Conservation (phyloP, 345 rosid species). For the Aquilaria malaccensis region DNA sequence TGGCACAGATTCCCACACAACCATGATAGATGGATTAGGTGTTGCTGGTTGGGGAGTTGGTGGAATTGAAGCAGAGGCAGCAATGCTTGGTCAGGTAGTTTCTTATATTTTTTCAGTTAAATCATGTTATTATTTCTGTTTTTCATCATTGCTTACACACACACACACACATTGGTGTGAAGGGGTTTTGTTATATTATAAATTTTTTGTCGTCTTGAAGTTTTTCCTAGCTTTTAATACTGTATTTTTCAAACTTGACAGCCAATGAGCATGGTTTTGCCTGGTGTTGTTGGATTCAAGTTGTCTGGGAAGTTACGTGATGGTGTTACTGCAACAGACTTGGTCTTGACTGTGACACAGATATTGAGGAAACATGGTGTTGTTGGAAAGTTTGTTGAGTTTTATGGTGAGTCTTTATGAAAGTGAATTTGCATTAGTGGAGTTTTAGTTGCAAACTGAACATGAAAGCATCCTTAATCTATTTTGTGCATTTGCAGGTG, state of each 20-base stretch:
- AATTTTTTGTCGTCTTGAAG: background rate
- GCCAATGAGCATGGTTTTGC: slow-evolving; percentile 97
- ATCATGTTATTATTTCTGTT: background rate
- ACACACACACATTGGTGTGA: background rate
- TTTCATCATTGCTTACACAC: no score
- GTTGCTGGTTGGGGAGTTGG: slow-evolving; percentile 98
- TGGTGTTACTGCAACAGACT: slow-evolving; percentile 92
- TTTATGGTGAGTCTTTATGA: slow-evolving; percentile 44
- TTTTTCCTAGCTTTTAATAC: slow-evolving; percentile 16
- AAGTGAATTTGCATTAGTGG: background rate
- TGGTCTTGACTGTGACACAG: slow-evolving; percentile 85
- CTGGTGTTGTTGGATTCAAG: slow-evolving; percentile 85
- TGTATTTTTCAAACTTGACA: slow-evolving; percentile 25
- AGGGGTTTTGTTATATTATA: background rate
- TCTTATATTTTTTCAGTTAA: background rate
- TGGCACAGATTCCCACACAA: slow-evolving; percentile 87
- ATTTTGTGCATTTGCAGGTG: slow-evolving; percentile 39
- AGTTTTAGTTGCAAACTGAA: background rate
- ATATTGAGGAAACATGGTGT: slow-evolving; percentile 87
- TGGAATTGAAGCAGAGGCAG: slow-evolving; percentile 88
- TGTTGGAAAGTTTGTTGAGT: slow-evolving; percentile 91
- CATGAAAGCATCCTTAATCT: background rate
- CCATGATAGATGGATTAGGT: slow-evolving; percentile 92
- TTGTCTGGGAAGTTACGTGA: slow-evolving; percentile 51
- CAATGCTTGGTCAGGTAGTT: slow-evolving; percentile 86